Conservation (phyloP, 768 basidiomycete species). For the Austroboletus festivus region DNA sequence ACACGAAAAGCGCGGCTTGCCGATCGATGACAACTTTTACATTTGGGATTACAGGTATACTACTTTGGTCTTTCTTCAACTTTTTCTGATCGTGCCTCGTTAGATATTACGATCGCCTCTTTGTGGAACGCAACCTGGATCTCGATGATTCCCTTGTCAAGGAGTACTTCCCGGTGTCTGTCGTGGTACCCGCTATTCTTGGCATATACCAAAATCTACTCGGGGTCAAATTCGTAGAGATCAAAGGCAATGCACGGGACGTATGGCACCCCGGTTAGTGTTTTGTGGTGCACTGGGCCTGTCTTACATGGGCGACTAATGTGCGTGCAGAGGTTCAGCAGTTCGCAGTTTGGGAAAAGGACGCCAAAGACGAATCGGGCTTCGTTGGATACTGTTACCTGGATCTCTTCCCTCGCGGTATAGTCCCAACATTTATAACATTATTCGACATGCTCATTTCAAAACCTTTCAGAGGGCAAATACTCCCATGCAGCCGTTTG, state of each 20-base stretch:
- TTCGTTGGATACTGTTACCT: constrained; percentile 88
- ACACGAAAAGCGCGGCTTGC: constrained; percentile 53
- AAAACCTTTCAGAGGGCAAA: constrained; percentile 51
- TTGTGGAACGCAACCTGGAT: constrained; percentile 59
- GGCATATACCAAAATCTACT: constrained; percentile 82
- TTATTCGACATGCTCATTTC: neutral
- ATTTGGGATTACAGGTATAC: constrained; percentile 80
- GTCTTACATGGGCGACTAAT: neutral
- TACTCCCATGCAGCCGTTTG: constrained; percentile 89
- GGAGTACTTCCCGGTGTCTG: constrained; percentile 85
- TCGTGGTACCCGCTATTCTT: constrained; percentile 80
- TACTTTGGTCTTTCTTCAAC: neutral
- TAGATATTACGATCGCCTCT: constrained; percentile 38
- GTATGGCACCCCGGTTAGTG: constrained; percentile 78
- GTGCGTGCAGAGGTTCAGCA: constrained; percentile 64
- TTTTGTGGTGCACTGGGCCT: neutral
- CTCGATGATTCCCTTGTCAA: constrained; percentile 80
- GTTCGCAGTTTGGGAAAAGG: constrained; percentile 82
- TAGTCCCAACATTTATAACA: neutral
- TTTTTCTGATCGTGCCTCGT: neutral
- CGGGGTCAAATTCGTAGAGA: constrained; percentile 60
- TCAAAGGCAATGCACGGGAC: constrained; percentile 53
- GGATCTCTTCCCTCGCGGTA: constrained; percentile 82
- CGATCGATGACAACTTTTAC: constrained; percentile 70
- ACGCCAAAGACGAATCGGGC: constrained; percentile 62